phyloP scores from a whole-genome alignment of 1,139 yeast genomes.

The Pichia sp. region DNA sequence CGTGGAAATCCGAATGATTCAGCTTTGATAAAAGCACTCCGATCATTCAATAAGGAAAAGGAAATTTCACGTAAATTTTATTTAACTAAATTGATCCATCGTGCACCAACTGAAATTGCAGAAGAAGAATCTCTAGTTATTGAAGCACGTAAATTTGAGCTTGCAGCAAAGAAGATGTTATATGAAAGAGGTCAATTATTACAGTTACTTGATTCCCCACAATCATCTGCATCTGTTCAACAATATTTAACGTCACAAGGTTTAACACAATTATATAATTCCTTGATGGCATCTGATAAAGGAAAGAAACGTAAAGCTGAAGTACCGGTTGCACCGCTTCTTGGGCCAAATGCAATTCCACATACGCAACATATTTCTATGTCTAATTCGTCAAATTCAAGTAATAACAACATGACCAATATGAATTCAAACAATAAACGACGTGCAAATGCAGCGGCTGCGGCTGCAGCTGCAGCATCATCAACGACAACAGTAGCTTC shows the following conservation, averaged over 20 bases:
- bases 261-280: constrained; percentile 75
- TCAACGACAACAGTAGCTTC: no score
- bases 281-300: constrained; percentile 73
- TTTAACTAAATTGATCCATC: constrained; percentile 62
- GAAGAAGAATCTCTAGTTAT: constrained; percentile 93
- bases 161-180: constrained; percentile 86
- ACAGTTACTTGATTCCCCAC: constrained; percentile 82
- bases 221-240: constrained; percentile 64
- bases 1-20: constrained; percentile 40
- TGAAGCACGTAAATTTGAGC: constrained; percentile 88
- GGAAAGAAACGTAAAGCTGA: constrained; percentile 47
- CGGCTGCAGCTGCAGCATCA: not conserved
- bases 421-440: not conserved
- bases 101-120: constrained; percentile 96
- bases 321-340: constrained; percentile 51
- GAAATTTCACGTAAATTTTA: constrained; percentile 80
- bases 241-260: constrained; percentile 89
- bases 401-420: not conserved
- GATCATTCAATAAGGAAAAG: constrained; percentile 50
- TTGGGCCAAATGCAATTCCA: constrained; percentile 51
- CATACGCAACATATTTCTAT: constrained; percentile 26
- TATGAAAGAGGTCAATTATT: constrained; percentile 76
- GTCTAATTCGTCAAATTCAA: constrained; percentile 30
- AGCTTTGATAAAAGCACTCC: constrained; percentile 42
- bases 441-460: constrained; percentile 1